phyloP scores from a whole-genome alignment of 306 rosid species.

The Cucurbita pepo region DNA sequence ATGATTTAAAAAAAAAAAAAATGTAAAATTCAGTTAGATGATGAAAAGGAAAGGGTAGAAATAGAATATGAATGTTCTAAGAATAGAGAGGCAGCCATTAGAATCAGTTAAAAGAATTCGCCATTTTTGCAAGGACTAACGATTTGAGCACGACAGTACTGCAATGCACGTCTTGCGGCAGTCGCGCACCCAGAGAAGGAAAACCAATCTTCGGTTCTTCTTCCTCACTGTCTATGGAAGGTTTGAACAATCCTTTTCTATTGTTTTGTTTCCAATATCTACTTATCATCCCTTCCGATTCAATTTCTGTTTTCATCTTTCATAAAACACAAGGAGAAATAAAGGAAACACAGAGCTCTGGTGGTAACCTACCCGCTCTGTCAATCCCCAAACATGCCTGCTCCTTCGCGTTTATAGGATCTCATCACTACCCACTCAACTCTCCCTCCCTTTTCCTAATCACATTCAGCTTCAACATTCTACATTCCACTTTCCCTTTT shows the following conservation, averaged over 20 bases:
- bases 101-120: neutral
- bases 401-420: slow-evolving; percentile 25
- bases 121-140: neutral
- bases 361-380: slow-evolving; percentile 9
- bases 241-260: neutral
- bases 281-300: neutral
- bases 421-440: slow-evolving; percentile 14
- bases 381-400: slow-evolving; percentile 18
- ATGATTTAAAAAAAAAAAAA: too few relatives aligned
- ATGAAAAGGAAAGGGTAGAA: too few relatives aligned
- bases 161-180: slow-evolving; percentile 8
- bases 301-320: neutral
- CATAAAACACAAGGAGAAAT: too few relatives aligned
- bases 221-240: neutral
- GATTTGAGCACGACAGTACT: slow-evolving; percentile 7
- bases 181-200: neutral
- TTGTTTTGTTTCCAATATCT: neutral
- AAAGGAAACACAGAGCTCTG: neutral
- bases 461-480: slow-evolving; percentile 12
- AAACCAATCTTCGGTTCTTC: neutral
- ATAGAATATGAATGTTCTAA: neutral
- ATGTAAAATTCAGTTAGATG: too few relatives aligned
- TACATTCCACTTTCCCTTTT: neutral
- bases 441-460: slow-evolving; percentile 17
- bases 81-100: neutral